Percentiles rank a stretch among this genome's conserved stretches.
Evolutionary conservation across 352 stramenopile genomes (phyloP).

Genomic region (Phytopythium aichiense): DNA sequence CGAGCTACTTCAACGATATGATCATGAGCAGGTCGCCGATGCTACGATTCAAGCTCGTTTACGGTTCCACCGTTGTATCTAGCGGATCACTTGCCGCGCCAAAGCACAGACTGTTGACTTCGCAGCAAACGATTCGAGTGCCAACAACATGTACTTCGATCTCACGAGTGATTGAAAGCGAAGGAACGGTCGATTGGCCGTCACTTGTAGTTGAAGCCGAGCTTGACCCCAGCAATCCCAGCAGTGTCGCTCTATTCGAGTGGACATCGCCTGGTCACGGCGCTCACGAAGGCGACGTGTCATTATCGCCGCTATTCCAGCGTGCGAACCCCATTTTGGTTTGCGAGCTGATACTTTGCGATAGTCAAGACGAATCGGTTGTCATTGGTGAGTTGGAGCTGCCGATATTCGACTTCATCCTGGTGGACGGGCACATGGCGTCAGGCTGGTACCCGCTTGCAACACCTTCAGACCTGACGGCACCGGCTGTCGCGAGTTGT

Average conservation of each 20-base stretch:
- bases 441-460: constrained; percentile 24
- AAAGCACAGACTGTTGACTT: background rate
- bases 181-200: background rate
- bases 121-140: background rate
- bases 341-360: constrained; percentile 18
- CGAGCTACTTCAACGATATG: constrained; percentile 13
- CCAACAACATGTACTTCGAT: background rate
- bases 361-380: background rate
- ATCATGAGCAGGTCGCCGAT: constrained; percentile 13
- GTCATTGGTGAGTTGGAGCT: constrained; percentile 27
- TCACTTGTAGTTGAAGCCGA: background rate
- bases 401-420: constrained; percentile 44
- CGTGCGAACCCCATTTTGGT: constrained; percentile 24
- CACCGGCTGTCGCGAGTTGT: background rate
- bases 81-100: background rate
- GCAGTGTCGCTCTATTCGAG: background rate
- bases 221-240: background rate
- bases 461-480: background rate
- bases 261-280: background rate
- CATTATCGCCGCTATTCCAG: background rate
- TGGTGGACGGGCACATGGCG: constrained; percentile 35
- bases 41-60: constrained; percentile 11
- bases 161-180: background rate
- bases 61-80: no score
- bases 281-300: background rate